Conservation (phyloP, 129 eudicot species). For the Lactuca saligna region DNA sequence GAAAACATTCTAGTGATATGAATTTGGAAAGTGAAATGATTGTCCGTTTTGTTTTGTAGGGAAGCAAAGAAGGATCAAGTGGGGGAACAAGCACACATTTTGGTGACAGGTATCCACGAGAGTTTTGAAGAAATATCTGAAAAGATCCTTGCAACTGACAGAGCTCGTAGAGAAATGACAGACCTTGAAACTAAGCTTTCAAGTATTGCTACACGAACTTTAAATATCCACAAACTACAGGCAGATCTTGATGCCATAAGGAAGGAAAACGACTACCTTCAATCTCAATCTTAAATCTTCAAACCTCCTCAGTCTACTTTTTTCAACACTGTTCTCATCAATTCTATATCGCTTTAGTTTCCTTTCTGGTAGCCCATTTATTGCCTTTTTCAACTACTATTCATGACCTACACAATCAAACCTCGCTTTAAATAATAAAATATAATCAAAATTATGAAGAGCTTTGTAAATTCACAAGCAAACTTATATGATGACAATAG, state of each 20-base stretch:
- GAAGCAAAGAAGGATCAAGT: constrained; percentile 69
- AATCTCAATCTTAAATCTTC: constrained; percentile 22
- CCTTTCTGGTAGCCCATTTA: background rate
- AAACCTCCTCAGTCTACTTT: background rate
- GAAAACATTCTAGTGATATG: background rate
- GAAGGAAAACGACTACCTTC: constrained; percentile 60
- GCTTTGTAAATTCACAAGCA: too few species aligned
- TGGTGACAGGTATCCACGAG: constrained; percentile 66
- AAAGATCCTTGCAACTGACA: constrained; percentile 57
- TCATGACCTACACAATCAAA: background rate
- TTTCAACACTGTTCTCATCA: background rate
- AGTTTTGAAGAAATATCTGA: constrained; percentile 60
- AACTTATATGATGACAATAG: too few species aligned
- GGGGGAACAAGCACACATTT: constrained; percentile 58
- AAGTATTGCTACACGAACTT: constrained; percentile 37
- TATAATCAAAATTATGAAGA: too few species aligned
- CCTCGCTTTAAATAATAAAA: too few species aligned
- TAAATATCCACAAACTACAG: constrained; percentile 53
- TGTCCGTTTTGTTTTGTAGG: constrained; percentile 32
- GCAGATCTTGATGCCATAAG: constrained; percentile 74
- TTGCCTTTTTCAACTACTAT: constrained; percentile 13
- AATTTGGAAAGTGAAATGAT: background rate
- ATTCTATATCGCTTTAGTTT: background rate
- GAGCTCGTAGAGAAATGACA: constrained; percentile 56
- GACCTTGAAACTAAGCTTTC: constrained; percentile 74